phyloP scores from a whole-genome alignment of 2,329 filamentous ascomycete species.

The Apiospora koreana region DNA sequence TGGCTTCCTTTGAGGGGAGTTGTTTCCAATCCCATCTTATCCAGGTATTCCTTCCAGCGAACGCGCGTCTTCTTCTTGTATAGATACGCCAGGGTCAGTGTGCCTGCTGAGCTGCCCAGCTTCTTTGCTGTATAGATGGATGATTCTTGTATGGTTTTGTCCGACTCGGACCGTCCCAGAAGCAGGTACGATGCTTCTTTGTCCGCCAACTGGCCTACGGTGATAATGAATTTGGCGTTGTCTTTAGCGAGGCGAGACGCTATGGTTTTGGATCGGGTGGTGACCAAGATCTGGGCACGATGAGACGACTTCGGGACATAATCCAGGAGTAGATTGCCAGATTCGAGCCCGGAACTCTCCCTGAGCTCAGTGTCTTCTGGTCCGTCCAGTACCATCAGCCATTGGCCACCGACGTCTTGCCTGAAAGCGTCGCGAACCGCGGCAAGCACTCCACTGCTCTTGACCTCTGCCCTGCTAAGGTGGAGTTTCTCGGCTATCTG shows the following conservation, averaged over 20 bases:
- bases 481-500: not conserved
- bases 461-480: not conserved
- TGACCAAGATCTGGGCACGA: not conserved
- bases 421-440: not conserved
- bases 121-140: not conserved
- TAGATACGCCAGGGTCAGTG: not conserved
- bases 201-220: not conserved
- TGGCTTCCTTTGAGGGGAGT: not conserved
- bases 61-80: not conserved
- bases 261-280: not conserved
- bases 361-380: not conserved
- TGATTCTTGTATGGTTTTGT: not conserved
- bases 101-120: not conserved
- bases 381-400: conserved; percentile 9
- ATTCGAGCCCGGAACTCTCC: not conserved
- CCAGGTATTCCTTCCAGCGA: not conserved
- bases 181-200: not conserved
- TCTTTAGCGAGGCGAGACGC: not conserved
- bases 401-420: conserved; percentile 1
- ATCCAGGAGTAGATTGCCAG: not conserved
- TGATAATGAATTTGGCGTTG: not conserved
- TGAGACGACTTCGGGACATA: not conserved
- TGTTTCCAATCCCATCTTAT: not conserved
- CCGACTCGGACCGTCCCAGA: not conserved
- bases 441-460: not conserved